These are phyloP conservation scores for Carex parvula DNA, from an alignment of 176 grass and related monocot species.

Conservation along the genomic window DNA sequence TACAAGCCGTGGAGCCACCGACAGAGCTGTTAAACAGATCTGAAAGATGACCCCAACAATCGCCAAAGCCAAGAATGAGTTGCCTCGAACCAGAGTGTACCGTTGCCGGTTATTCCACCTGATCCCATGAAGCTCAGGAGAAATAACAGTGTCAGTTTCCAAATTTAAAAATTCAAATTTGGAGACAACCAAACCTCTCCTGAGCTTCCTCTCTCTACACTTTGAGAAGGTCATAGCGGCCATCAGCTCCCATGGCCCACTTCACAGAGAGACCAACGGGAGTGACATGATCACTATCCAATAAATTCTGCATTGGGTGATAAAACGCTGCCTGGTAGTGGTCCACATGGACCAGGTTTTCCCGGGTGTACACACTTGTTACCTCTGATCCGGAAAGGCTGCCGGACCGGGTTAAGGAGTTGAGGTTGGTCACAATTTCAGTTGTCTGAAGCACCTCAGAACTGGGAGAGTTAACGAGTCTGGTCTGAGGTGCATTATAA, in stretches of 20 bases:
- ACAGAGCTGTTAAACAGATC: conserved; percentile 7
- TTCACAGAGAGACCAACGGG: conserved; percentile 32
- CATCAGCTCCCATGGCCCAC: conserved; percentile 53
- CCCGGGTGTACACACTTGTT: conserved; percentile 47
- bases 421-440: conserved; percentile 37
- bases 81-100: conserved; percentile 51
- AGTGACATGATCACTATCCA: conserved; percentile 44
- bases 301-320: conserved; percentile 58
- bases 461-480: conserved; percentile 35
- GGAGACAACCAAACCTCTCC: conserved; percentile 9
- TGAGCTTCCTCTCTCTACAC: conserved; percentile 41
- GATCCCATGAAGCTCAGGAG: conserved; percentile 16
- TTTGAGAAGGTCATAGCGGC: conserved; percentile 77
- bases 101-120: conserved; percentile 26
- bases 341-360: conserved; percentile 40
- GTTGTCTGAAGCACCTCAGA: conserved; percentile 56
- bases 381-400: conserved; percentile 65
- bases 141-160: not conserved
- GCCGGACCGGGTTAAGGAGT: conserved; percentile 43
- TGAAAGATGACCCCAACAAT: conserved; percentile 33
- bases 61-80: conserved; percentile 99
- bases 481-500: not conserved
- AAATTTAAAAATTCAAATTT: conserved; percentile 11
- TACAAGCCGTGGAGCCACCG: not conserved
- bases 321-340: conserved; percentile 56